phyloP scores from a whole-genome alignment of 441 rosid genomes.

The Euphorbia schlechtendalii region DNA sequence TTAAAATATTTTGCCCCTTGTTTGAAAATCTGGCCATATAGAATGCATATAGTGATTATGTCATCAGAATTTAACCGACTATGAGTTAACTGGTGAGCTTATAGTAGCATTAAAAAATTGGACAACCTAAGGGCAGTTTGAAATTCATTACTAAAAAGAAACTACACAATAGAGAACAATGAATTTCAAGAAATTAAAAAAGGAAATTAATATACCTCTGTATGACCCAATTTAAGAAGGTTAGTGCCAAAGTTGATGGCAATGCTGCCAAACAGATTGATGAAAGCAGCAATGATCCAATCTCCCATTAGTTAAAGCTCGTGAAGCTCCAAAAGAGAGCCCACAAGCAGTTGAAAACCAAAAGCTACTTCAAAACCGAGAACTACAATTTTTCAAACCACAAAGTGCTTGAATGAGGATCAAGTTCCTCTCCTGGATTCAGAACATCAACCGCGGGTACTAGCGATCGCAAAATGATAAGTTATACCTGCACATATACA shows the following conservation, averaged over 20 bases:
- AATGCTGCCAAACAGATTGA: constrained; percentile 89
- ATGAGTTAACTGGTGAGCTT: no score
- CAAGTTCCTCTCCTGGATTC: constrained; percentile 1
- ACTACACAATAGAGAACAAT: not conserved
- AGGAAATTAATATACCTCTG: constrained; percentile 47
- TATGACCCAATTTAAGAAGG: constrained; percentile 95
- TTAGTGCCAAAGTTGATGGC: constrained; percentile 98
- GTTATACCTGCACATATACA: constrained; percentile 6
- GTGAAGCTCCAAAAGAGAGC: constrained; percentile 28
- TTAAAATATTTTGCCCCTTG: no score
- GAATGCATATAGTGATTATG: no score
- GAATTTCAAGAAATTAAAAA: not conserved
- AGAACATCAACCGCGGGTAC: not conserved
- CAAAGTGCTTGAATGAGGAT: not conserved
- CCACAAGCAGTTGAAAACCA: constrained; percentile 25
- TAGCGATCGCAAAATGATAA: not conserved
- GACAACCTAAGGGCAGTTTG: not conserved
- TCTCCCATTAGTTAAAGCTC: constrained; percentile 70
- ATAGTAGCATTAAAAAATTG: not conserved
- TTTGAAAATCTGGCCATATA: no score
- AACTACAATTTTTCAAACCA: not conserved
- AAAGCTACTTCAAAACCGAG: not conserved
- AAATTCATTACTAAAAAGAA: not conserved
- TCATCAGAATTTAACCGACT: no score
- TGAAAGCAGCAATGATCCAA: constrained; percentile 96